phyloP scores from a whole-genome alignment of 208 protist genomes.

The Trypanosoma avium region DNA sequence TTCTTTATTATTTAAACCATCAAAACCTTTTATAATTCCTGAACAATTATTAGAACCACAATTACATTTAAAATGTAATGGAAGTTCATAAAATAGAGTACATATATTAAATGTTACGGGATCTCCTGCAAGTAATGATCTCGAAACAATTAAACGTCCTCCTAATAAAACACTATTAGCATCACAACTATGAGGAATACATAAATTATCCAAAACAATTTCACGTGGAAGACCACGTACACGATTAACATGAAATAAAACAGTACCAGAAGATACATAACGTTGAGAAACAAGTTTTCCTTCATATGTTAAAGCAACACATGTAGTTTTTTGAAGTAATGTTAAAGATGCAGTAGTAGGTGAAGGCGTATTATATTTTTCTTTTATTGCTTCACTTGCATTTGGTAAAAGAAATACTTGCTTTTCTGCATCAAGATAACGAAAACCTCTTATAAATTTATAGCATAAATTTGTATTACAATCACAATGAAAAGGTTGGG shows the following conservation, averaged over 20 bases:
- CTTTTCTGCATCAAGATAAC: constrained; percentile 67
- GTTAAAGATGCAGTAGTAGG: constrained; percentile 33
- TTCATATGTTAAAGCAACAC: constrained; percentile 35
- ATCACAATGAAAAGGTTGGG: constrained; percentile 74
- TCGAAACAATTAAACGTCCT: constrained; percentile 49
- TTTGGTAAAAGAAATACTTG: constrained; percentile 66
- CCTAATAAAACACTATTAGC: constrained; percentile 72
- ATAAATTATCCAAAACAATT: constrained; percentile 48
- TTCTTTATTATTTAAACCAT: constrained; percentile 28
- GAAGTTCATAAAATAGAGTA: constrained; percentile 48
- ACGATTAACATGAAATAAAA: constrained; percentile 42
- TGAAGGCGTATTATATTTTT: constrained; percentile 55
- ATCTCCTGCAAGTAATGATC: constrained; percentile 56
- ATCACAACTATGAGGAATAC: constrained; percentile 72
- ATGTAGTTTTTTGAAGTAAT: constrained; percentile 29
- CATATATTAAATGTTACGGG: constrained; percentile 71
- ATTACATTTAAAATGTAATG: constrained; percentile 38
- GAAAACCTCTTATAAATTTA: constrained; percentile 79
- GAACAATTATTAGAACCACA: constrained; percentile 49
- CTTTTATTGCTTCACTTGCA: constrained; percentile 63
- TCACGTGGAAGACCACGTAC: constrained; percentile 10
- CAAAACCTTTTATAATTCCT: constrained; percentile 49
- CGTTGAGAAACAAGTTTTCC: constrained; percentile 53
- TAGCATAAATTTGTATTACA: constrained; percentile 85
- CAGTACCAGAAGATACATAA: constrained; percentile 55